Evolutionary conservation across 305 asterid genomes (phyloP), one percentile per base, ranked within the genome.

Genomic region (Fraxinus albicans): DNA sequence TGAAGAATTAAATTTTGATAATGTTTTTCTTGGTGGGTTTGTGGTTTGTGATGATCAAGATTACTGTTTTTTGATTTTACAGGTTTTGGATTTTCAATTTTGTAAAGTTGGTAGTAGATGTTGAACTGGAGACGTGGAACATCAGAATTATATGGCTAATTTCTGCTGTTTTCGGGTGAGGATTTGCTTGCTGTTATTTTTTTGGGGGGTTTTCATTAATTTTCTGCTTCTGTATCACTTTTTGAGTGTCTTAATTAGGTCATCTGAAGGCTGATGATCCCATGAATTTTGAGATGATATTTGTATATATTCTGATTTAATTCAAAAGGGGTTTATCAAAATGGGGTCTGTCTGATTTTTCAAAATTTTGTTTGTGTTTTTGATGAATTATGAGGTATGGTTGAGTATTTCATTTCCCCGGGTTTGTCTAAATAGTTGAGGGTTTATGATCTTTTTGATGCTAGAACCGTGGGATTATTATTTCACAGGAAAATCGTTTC

Each of bases 111-210:
- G 76, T 82, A 87, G 88, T 92, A 88, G 91, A 89, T 89, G 94
- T 86, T 92, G 87, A 69, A 86, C 88, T 82, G 89, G 83, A 82
- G 88, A 63, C 87, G 80, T 53, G 84, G 81, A 77, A 83, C 8
- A 58, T 83, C 40, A 88, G 85, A 82, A 84, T 86, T 72, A 86
- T 23, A 93, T 94, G 98, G 95, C 88, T 87, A 89, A 79, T 84
- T 81, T 92, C 5, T 92, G 97, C 92, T 94, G 97, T 89, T 94
- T 90, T 82, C 94, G 86, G 91, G 97, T 92, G 86, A 87, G 86
- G 21, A 31, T 33, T 70, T 31, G 38, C 74, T 31, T 70, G 23
- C 40, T 70, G 12, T 70, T 29, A 1, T 13, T 70, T 70, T 15
- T 70, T 33, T 15, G 40, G 40, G 76, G 40, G 5, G 15, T 29